A percentile compares a stretch with the other conserved stretches of the same genome.
Conservation (phyloP, 73 alveolate genomes). For the Symbiodinium natans region DNA sequence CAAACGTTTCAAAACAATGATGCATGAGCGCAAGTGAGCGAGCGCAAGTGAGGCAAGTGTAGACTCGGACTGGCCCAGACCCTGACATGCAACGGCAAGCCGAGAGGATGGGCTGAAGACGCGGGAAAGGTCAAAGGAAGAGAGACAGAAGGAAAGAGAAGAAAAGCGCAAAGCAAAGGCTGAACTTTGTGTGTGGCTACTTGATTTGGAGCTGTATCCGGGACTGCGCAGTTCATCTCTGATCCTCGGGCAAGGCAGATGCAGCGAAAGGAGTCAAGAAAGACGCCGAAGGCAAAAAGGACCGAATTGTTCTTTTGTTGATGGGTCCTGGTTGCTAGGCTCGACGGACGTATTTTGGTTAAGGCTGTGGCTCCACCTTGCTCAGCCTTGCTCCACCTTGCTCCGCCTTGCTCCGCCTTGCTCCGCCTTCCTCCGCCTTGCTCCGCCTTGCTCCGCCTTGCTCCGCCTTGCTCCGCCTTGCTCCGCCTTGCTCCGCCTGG, state of each 20-base stretch:
- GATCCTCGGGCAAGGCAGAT: not conserved
- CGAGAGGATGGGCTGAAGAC: slow-evolving; percentile 77
- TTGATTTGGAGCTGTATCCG: not conserved
- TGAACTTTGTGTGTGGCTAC: not conserved
- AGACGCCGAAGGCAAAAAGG: slow-evolving; percentile 16
- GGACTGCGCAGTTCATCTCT: not conserved
- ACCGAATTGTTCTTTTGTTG: too few relatives aligned
- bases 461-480: too few relatives aligned
- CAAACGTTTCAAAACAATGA: not conserved
- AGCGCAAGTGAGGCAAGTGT: not conserved
- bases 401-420: too few relatives aligned
- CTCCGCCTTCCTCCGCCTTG: too few relatives aligned
- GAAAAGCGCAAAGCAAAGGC: slow-evolving; percentile 63
- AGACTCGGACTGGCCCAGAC: too few relatives aligned
- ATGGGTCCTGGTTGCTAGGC: too few relatives aligned
- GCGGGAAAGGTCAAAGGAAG: slow-evolving; percentile 78
- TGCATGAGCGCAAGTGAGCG: not conserved
- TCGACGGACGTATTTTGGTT: too few relatives aligned
- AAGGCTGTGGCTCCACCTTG: too few relatives aligned
- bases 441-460: too few relatives aligned
- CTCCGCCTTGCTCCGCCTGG: too few relatives aligned
- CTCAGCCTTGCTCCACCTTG: too few relatives aligned
- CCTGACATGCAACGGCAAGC: not conserved
- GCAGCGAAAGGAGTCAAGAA: slow-evolving; percentile 53
- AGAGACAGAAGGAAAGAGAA: slow-evolving; percentile 67